These are phyloP conservation scores for Saccharomyces hybrid DNA, from an alignment of 1,139 yeast species.

Conservation along the genomic window DNA sequence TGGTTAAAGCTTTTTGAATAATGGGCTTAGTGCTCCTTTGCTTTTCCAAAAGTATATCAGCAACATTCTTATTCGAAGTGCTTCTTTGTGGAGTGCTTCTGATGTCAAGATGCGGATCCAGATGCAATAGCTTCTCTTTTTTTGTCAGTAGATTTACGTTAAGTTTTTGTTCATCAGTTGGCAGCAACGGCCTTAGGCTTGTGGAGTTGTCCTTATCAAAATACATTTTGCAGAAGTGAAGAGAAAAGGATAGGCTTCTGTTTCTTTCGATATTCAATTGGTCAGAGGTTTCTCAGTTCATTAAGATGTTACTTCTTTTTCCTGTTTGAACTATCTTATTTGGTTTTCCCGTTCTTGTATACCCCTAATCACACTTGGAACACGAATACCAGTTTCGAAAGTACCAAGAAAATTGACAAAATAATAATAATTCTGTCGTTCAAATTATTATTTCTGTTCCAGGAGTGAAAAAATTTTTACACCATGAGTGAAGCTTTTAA, in stretches of 20 bases:
- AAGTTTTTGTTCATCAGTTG: slow-evolving; percentile 17
- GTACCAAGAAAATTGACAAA: background rate
- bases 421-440: background rate
- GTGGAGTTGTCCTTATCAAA: slow-evolving; percentile 4
- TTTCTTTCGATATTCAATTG: background rate
- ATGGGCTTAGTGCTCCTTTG: slow-evolving; percentile 5
- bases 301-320: background rate
- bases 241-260: background rate
- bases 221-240: background rate
- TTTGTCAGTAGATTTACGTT: slow-evolving; percentile 5
- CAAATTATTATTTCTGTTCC: background rate
- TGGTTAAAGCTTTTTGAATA: slow-evolving; percentile 23
- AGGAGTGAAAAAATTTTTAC: background rate
- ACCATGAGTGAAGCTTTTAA: background rate
- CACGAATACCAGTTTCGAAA: background rate
- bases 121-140: background rate
- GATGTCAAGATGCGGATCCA: slow-evolving; percentile 1
- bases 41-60: slow-evolving; percentile 7
- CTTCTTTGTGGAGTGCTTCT: slow-evolving; percentile 10
- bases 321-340: background rate
- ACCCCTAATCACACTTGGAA: background rate
- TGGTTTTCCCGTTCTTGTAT: background rate
- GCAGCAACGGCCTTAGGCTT: slow-evolving; percentile 19
- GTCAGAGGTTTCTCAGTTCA: background rate
- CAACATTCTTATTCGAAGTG: slow-evolving; percentile 17